Conservation (phyloP, 2,329 filamentous ascomycete species). For the Pleomassaria siparia region DNA sequence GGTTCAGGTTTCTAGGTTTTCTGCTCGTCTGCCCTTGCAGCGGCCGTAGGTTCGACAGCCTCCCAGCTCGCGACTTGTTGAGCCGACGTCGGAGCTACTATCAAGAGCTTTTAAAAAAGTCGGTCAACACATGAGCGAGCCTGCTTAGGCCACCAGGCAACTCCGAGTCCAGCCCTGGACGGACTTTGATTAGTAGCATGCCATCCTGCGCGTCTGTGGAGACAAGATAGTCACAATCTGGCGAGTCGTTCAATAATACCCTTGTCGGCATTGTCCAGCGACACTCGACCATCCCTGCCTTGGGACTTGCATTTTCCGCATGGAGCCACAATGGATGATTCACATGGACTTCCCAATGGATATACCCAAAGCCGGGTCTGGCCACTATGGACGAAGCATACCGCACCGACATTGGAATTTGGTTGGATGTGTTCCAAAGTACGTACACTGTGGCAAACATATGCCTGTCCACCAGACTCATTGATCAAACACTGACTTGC, state of each 20-base stretch:
- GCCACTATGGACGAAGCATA: background rate
- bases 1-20: constrained; percentile 12
- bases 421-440: constrained; percentile 29
- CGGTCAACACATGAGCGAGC: constrained; percentile 26
- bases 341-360: constrained; percentile 1
- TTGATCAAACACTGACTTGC: constrained; percentile 39
- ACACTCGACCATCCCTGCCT: constrained; percentile 2
- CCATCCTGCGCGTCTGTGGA: constrained; percentile 18
- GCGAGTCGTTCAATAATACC: constrained; percentile 32
- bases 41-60: constrained; percentile 31
- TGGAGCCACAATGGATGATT: constrained; percentile 8
- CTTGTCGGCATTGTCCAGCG: constrained; percentile 23
- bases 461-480: constrained; percentile 24
- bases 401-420: constrained; percentile 15
- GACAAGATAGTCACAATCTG: constrained; percentile 20
- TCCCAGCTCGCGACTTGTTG: constrained; percentile 19
- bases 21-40: constrained; percentile 23
- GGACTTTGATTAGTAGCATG: constrained; percentile 11
- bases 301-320: constrained; percentile 3
- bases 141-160: constrained; percentile 20
- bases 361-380: constrained; percentile 2
- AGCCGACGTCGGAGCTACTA: constrained; percentile 29
- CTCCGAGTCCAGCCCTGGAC: constrained; percentile 18
- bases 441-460: constrained; percentile 36
- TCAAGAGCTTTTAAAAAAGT: constrained; percentile 26